These are phyloP conservation scores for Podospora bellae-mahoneyi DNA, from an alignment of 495 filamentous ascomycete genomes.

Conservation along the genomic window DNA sequence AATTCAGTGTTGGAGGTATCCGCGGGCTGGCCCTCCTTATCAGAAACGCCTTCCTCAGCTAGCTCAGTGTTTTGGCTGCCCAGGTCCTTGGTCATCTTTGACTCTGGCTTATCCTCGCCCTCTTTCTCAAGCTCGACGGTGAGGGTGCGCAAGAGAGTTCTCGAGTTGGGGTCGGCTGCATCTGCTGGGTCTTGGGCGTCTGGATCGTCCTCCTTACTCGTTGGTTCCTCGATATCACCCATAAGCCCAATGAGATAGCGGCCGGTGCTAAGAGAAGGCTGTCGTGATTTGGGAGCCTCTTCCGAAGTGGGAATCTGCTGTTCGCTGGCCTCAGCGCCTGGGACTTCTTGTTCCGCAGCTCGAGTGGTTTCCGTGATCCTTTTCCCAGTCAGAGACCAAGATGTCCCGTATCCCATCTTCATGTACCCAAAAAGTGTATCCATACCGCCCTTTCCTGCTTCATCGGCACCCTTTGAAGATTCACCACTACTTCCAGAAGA, in stretches of 20 bases:
- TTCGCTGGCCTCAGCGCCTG: neutral
- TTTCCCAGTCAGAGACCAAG: constrained; percentile 45
- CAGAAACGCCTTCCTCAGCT: neutral
- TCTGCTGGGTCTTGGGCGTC: constrained; percentile 21
- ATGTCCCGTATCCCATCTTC: constrained; percentile 55
- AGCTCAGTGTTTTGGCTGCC: constrained; percentile 40
- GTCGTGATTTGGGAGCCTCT: constrained; percentile 16
- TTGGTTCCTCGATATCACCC: constrained; percentile 54
- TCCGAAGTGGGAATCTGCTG: neutral
- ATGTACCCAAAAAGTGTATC: constrained; percentile 49
- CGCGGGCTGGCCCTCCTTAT: constrained; percentile 21
- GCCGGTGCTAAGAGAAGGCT: constrained; percentile 35
- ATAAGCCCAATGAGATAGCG: constrained; percentile 70
- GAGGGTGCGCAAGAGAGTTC: constrained; percentile 46
- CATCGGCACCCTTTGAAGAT: constrained; percentile 5
- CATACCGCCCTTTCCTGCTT: constrained; percentile 30
- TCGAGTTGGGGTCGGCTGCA: constrained; percentile 33
- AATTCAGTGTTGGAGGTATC: constrained; percentile 28
- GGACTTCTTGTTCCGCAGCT: constrained; percentile 5
- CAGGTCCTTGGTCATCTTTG: constrained; percentile 42
- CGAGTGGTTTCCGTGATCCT: constrained; percentile 3
- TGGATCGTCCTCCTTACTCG: constrained; percentile 23
- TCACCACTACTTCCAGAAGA: neutral
- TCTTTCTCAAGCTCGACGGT: constrained; percentile 49
- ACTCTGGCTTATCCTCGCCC: constrained; percentile 33